Evolutionary conservation across 345 rosid genomes (phyloP).

Genomic region (Syzygium grande): DNA sequence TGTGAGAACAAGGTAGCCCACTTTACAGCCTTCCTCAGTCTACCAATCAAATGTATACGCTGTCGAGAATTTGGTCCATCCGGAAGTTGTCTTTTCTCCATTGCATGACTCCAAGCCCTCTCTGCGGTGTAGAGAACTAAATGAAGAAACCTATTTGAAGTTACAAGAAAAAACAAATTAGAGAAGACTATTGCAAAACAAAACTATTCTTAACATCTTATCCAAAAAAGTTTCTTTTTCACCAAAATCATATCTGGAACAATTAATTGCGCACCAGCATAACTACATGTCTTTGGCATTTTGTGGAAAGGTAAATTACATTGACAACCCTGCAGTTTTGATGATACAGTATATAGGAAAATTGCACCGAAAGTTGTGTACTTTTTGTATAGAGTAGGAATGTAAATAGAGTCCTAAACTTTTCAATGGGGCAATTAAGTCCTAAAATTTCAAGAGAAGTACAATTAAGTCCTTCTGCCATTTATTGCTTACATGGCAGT

Average conservation of each 20-base stretch:
- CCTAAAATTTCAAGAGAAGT: not conserved
- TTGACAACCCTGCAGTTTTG: not conserved
- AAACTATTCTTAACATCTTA: not conserved
- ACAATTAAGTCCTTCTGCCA: not conserved
- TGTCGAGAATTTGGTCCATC: constrained; percentile 93
- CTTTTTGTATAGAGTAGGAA: not conserved
- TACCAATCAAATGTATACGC: constrained; percentile 82
- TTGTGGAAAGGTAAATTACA: not conserved
- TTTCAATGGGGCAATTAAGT: not conserved
- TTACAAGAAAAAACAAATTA: constrained; percentile 7
- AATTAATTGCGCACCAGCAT: not conserved
- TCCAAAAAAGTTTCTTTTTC: not conserved
- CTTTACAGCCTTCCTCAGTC: constrained; percentile 91
- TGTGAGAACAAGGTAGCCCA: constrained; percentile 82
- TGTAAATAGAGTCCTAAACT: not conserved
- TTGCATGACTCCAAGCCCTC: constrained; percentile 99
- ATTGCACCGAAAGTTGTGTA: not conserved
- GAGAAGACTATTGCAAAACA: not conserved
- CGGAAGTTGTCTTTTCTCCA: constrained; percentile 96
- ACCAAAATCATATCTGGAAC: not conserved
- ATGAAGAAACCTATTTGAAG: constrained; percentile 72
- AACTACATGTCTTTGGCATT: not conserved
- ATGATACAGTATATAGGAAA: not conserved
- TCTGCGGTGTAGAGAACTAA: constrained; percentile 83
- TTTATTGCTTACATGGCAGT: not conserved